A percentile compares a stretch with the other conserved stretches of the same genome.
Evolutionary conservation across 2,329 filamentous ascomycete genomes (phyloP).

Genomic region (Penicillium griseofulvum): DNA sequence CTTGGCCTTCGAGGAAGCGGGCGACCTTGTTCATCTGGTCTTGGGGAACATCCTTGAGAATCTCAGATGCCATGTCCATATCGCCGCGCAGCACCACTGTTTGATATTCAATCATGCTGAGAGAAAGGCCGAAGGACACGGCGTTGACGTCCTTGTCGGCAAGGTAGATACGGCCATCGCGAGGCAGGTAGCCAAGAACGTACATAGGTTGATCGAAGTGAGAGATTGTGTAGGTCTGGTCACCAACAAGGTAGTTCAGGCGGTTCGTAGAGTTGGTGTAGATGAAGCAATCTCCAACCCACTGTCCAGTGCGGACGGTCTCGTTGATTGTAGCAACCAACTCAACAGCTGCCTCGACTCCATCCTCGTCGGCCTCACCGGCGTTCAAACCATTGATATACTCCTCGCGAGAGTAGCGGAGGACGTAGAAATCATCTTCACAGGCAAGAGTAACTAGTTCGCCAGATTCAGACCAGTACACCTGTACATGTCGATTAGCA

Average conservation of each 20-base stretch:
- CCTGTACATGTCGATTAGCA: slow-evolving; percentile 46
- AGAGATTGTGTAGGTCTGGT: slow-evolving; percentile 95
- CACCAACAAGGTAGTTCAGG: slow-evolving; percentile 94
- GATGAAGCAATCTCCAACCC: slow-evolving; percentile 98
- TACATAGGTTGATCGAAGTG: slow-evolving; percentile 97
- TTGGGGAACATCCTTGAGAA: slow-evolving; percentile 78
- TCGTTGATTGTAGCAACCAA: slow-evolving; percentile 95
- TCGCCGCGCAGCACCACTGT: slow-evolving; percentile 91
- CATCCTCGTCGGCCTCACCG: slow-evolving; percentile 81
- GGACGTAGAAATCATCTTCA: slow-evolving; percentile 91
- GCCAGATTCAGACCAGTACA: slow-evolving; percentile 97
- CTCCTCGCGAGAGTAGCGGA: slow-evolving; percentile 85
- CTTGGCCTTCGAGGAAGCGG: slow-evolving; percentile 93
- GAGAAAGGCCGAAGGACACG: slow-evolving; percentile 84
- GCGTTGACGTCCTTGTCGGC: slow-evolving; percentile 93
- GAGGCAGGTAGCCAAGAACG: slow-evolving; percentile 88
- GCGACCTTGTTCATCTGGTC: slow-evolving; percentile 98
- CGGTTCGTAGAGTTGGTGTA: slow-evolving; percentile 97
- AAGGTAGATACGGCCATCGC: slow-evolving; percentile 92
- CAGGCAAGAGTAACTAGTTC: slow-evolving; percentile 91
- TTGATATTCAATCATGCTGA: slow-evolving; percentile 94
- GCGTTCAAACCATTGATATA: slow-evolving; percentile 80
- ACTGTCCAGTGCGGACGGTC: slow-evolving; percentile 88
- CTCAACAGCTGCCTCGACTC: slow-evolving; percentile 93
- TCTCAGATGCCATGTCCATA: slow-evolving; percentile 83